Conservation (phyloP, 1,284 basidiomycete species). For the Sanghuangporus weigelae region DNA sequence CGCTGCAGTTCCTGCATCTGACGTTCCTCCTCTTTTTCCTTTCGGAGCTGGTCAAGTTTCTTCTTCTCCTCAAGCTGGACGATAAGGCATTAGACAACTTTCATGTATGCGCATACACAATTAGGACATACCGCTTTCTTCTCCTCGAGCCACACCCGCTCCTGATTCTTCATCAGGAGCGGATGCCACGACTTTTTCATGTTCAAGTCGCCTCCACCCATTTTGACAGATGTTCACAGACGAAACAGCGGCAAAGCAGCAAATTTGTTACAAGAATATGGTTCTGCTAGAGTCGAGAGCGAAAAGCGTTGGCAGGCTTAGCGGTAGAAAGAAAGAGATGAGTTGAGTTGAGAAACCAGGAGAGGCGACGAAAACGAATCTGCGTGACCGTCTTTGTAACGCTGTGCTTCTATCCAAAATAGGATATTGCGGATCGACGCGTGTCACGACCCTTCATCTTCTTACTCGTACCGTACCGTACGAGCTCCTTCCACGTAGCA, state of each 20-base stretch:
- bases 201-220: conserved; percentile 93
- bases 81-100: conserved; percentile 14
- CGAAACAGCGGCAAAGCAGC: conserved; percentile 1
- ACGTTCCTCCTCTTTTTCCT: conserved; percentile 96
- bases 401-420: background rate
- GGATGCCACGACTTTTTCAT: conserved; percentile 99
- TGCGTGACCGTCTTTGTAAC: background rate
- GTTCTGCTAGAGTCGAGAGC: background rate
- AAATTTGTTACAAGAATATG: background rate
- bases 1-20: conserved; percentile 95
- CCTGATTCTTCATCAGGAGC: conserved; percentile 97
- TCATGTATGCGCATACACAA: background rate
- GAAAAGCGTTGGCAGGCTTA: background rate
- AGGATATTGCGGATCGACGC: background rate
- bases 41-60: conserved; percentile 92
- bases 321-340: background rate
- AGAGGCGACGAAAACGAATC: background rate
- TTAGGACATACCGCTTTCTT: conserved; percentile 78
- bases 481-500: background rate
- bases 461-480: too few species aligned
- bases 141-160: conserved; percentile 98
- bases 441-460: background rate
- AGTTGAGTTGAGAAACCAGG: too few species aligned
- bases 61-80: conserved; percentile 94
- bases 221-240: conserved; percentile 46